Conservation (phyloP, 2,329 filamentous ascomycete genomes). For the Exophiala alcalophila region DNA sequence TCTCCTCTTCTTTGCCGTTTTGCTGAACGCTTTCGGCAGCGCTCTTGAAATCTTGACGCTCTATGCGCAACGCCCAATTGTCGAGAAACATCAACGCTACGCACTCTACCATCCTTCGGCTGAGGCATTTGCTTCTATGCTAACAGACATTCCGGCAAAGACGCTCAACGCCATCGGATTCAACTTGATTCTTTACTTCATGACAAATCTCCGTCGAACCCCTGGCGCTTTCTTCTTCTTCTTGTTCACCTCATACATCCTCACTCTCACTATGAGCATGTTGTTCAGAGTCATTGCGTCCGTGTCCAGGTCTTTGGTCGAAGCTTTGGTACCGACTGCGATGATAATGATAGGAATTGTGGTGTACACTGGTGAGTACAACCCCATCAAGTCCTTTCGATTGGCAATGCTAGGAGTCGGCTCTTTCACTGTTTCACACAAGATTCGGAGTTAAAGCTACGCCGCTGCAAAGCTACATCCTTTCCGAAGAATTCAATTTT, state of each 20-base stretch:
- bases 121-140: constrained; percentile 82
- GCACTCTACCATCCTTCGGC: constrained; percentile 86
- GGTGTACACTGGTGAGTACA: constrained; percentile 59
- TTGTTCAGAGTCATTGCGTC: constrained; percentile 68
- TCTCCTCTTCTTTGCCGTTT: constrained; percentile 61
- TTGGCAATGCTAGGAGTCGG: too few relatives aligned
- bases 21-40: constrained; percentile 61
- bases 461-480: too few relatives aligned
- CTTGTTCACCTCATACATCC: constrained; percentile 63
- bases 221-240: constrained; percentile 82
- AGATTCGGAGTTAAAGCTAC: too few relatives aligned
- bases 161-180: constrained; percentile 70
- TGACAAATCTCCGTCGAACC: constrained; percentile 74
- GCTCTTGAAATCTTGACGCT: constrained; percentile 70
- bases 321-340: constrained; percentile 58
- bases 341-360: constrained; percentile 56
- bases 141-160: constrained; percentile 83
- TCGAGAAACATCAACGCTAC: constrained; percentile 85
- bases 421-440: too few relatives aligned
- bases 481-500: too few relatives aligned
- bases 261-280: constrained; percentile 53
- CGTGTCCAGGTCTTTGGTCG: constrained; percentile 62
- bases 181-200: constrained; percentile 80
- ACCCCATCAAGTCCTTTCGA: too few relatives aligned
- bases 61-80: constrained; percentile 85